Base-by-base conservation (phyloP, 441 rosid genomes). In the Brassica hybrid region DNA sequence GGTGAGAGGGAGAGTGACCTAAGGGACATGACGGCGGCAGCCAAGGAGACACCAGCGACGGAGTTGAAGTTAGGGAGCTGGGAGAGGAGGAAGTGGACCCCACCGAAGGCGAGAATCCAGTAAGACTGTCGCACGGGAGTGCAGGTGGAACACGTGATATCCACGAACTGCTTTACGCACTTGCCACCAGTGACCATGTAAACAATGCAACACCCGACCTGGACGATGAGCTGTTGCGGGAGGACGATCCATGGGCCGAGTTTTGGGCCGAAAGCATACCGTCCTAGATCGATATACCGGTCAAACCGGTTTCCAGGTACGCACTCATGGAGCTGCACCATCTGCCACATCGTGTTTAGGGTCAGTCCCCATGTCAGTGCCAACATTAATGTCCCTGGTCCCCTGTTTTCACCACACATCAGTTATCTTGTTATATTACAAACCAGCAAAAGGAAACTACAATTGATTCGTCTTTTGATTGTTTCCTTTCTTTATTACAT, bases 111-210 rank as follows among this genome's bases (percentile, higher is more conserved):
- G 36, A 92, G 73, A 69, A 94, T 94, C 98, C 99, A 94, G 76
- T 93, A 94, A 2, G 98, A 86, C 84, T 93, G 99, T 77, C 84
- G 84, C 11, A 80, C 80, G 2, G 83, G 87, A 2, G 88, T 89
- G 84, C 98, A 91, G 74, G 81, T 57, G 65, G 81, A n/a, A 68
- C 99, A 94, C 5, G 91, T 77, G 83, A 91, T 90, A 71, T 93
- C 97, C 85, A 89, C 67, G 82, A 94, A 94, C 84, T 92, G 83
- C 83, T 91, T 93, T 6, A 94, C 76, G 77, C 99, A 91, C 80
- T 94, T 91, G 54, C 97, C 99, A 17, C 99, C 99, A 0, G 99
- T 94, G 34, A 94, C 97, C 94, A 93, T 94, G 87, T 92, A 94
- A 23, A 92, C 97, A 9, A 94, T 86, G 75, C 86, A 81, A 73